Conservation (phyloP, 805 yeast species). For the Yamadazyma scolyti region DNA sequence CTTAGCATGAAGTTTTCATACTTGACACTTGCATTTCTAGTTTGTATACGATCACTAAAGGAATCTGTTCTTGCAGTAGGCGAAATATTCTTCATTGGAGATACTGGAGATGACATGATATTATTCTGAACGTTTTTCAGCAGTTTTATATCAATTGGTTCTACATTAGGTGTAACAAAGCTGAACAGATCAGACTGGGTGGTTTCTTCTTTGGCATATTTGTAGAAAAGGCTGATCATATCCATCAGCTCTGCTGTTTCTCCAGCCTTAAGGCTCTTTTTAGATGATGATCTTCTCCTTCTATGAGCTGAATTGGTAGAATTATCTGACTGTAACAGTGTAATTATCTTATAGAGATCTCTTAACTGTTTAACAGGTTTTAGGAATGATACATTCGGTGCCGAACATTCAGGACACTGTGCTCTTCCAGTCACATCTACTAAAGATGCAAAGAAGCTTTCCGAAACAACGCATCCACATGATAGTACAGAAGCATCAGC, state of each 20-base stretch:
- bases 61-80: slow-evolving; percentile 5
- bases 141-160: slow-evolving; percentile 9
- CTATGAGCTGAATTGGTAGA: slow-evolving; percentile 1
- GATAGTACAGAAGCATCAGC: slow-evolving; percentile 33
- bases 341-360: slow-evolving; percentile 24
- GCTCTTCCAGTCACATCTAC: slow-evolving; percentile 6
- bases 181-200: neutral
- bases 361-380: slow-evolving; percentile 30
- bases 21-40: slow-evolving; percentile 1
- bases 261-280: slow-evolving; percentile 12
- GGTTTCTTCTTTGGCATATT: slow-evolving; percentile 36
- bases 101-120: slow-evolving; percentile 10
- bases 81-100: slow-evolving; percentile 12
- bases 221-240: slow-evolving; percentile 33
- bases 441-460: slow-evolving; percentile 18
- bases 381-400: slow-evolving; percentile 14
- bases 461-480: slow-evolving; percentile 41
- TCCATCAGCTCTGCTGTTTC: slow-evolving; percentile 22
- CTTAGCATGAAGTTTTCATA: slow-evolving; percentile 12
- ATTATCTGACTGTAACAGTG: slow-evolving; percentile 1
- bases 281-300: slow-evolving; percentile 21
- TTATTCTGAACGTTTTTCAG: slow-evolving; percentile 1
- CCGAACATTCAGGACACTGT: slow-evolving; percentile 23
- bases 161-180: neutral
- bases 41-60: slow-evolving; percentile 1